These are phyloP conservation scores for Prinsepia uniflora DNA, from an alignment of 306 rosid species.

Conservation along the genomic window DNA sequence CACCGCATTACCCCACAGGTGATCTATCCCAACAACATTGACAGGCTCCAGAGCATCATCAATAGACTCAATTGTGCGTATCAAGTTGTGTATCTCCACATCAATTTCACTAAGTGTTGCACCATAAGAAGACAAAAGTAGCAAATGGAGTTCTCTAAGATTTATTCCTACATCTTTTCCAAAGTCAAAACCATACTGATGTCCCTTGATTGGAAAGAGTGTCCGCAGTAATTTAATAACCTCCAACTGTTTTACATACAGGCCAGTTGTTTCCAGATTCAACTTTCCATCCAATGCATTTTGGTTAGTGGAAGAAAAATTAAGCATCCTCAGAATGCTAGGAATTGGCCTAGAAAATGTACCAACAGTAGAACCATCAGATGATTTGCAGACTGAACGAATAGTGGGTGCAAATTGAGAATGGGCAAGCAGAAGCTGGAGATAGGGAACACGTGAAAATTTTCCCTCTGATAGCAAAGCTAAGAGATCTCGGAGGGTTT, in stretches of 20 bases:
- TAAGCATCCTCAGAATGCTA: constrained; percentile 64
- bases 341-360: constrained; percentile 63
- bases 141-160: constrained; percentile 53
- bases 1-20: constrained; percentile 51
- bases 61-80: constrained; percentile 57
- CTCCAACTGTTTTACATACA: constrained; percentile 47
- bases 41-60: constrained; percentile 30
- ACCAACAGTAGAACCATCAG: constrained; percentile 42
- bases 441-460: constrained; percentile 50
- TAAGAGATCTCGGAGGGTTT: constrained; percentile 47
- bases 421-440: constrained; percentile 75
- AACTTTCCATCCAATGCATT: constrained; percentile 30
- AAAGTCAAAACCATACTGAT: constrained; percentile 37
- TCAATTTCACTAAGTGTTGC: constrained; percentile 61
- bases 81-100: constrained; percentile 54
- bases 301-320: constrained; percentile 39
- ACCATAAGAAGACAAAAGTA: constrained; percentile 64
- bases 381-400: constrained; percentile 36
- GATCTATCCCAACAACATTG: constrained; percentile 35
- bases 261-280: constrained; percentile 25
- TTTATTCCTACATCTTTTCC: constrained; percentile 49
- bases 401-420: constrained; percentile 78
- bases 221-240: constrained; percentile 57
- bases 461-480: constrained; percentile 48
- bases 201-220: constrained; percentile 39